Evolutionary conservation across 305 asterid species (phyloP).

Genomic region (Andrographis paniculata): DNA sequence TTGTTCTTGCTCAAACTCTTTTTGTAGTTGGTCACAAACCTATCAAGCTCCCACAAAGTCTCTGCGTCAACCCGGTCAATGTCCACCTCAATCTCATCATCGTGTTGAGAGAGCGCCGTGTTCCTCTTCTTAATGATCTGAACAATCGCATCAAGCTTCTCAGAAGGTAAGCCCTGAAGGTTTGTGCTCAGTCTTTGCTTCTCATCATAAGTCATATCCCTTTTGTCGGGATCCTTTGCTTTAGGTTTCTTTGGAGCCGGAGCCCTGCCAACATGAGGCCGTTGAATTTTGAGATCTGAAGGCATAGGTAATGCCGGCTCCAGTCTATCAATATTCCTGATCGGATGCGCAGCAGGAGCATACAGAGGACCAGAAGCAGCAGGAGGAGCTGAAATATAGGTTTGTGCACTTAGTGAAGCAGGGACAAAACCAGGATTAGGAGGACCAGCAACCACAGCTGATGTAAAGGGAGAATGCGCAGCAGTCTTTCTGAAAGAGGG

Average conservation of each 20-base stretch:
- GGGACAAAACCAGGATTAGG: conserved; percentile 16
- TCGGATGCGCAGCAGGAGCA: conserved; percentile 13
- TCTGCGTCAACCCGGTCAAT: conserved; percentile 51
- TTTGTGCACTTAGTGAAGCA: not conserved
- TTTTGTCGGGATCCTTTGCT: conserved; percentile 48
- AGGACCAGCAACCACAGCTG: conserved; percentile 9
- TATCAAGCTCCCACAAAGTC: conserved; percentile 61
- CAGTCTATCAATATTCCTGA: conserved; percentile 22
- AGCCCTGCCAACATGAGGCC: conserved; percentile 25
- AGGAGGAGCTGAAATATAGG: not conserved
- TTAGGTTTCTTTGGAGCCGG: conserved; percentile 49
- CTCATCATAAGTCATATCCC: conserved; percentile 58
- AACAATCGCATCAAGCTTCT: conserved; percentile 47
- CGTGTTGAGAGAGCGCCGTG: conserved; percentile 39
- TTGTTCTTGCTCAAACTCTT: conserved; percentile 47
- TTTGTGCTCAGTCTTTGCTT: conserved; percentile 47
- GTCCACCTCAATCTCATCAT: conserved; percentile 56
- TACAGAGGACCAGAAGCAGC: conserved; percentile 8
- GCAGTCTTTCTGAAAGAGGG: conserved; percentile 34
- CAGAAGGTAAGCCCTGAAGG: conserved; percentile 45
- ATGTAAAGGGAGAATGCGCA: conserved; percentile 17
- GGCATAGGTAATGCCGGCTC: conserved; percentile 18
- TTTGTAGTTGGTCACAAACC: conserved; percentile 49
- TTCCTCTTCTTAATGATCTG: conserved; percentile 52
- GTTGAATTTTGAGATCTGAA: conserved; percentile 21